Conservation (phyloP, 768 basidiomycete genomes). For the Psilocybe cubensis region DNA sequence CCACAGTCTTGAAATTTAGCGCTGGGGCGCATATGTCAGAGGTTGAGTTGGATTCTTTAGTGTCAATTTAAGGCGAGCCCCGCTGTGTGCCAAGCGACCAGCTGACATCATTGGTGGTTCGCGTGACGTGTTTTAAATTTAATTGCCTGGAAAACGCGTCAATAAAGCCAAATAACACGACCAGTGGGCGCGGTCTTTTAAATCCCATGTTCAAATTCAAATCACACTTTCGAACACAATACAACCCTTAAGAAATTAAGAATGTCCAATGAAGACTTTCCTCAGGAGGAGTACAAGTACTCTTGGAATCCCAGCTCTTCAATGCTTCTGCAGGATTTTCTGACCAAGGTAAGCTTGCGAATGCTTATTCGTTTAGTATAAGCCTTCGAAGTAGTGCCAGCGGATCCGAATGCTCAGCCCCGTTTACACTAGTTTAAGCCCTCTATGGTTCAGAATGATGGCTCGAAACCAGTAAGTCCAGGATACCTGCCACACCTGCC, state of each 20-base stretch:
- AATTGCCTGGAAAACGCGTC: slow-evolving; percentile 25
- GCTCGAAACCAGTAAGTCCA: slow-evolving; percentile 66
- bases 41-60: too few relatives aligned
- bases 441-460: slow-evolving; percentile 80
- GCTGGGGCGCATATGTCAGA: too few relatives aligned
- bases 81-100: too few relatives aligned
- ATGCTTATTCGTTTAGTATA: too few relatives aligned
- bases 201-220: not conserved
- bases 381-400: not conserved
- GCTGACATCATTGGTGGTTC: too few relatives aligned
- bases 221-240: not conserved
- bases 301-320: slow-evolving; percentile 50
- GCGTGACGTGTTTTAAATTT: too few relatives aligned
- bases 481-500: not conserved
- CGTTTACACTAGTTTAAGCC: slow-evolving; percentile 58
- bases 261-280: slow-evolving; percentile 40
- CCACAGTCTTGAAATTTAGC: too few relatives aligned
- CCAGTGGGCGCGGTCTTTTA: slow-evolving; percentile 24
- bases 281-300: slow-evolving; percentile 50
- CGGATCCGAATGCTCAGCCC: not conserved
- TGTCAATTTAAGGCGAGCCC: too few relatives aligned
- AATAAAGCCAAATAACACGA: slow-evolving; percentile 28
- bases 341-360: slow-evolving; percentile 47
- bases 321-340: slow-evolving; percentile 52
- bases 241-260: not conserved